Percentiles rank a stretch among this genome's conserved stretches.
Evolutionary conservation across 371 early-diverging fungal species (phyloP).

Genomic region (Capillidium rhysosporum): DNA sequence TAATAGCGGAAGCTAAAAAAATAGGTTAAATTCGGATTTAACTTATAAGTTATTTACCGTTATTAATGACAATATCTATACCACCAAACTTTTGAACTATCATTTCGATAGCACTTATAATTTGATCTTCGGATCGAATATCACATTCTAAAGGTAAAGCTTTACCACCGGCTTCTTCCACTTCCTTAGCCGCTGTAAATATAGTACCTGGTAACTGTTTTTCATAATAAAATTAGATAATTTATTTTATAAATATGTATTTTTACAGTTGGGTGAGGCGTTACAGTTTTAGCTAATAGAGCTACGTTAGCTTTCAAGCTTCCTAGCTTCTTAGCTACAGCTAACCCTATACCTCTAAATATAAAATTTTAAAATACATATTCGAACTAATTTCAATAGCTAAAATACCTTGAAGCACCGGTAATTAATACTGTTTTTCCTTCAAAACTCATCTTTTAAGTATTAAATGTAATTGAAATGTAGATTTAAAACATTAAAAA

Average conservation of each 20-base stretch:
- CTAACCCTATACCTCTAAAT: constrained; percentile 46
- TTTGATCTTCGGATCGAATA: constrained; percentile 53
- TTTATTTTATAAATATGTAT: background rate
- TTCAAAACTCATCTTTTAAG: constrained; percentile 15
- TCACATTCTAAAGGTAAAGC: constrained; percentile 59
- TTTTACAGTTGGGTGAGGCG: constrained; percentile 41
- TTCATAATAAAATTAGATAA: no score
- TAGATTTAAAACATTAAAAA: no score
- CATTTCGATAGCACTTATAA: constrained; percentile 33
- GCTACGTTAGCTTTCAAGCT: constrained; percentile 45
- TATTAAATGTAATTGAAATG: no score
- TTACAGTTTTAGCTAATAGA: constrained; percentile 59
- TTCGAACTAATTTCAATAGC: constrained; percentile 5
- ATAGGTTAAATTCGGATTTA: background rate
- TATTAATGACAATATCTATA: constrained; percentile 61
- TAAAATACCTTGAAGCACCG: constrained; percentile 29
- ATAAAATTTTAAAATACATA: background rate
- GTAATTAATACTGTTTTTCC: constrained; percentile 51
- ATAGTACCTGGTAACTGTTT: constrained; percentile 7
- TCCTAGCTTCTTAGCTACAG: constrained; percentile 46
- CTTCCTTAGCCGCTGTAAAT: constrained; percentile 45
- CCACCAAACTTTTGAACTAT: constrained; percentile 44
- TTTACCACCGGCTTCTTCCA: constrained; percentile 46
- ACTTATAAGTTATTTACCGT: constrained; percentile 14
- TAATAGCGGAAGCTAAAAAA: constrained; percentile 37